Evolutionary conservation across 768 basidiomycete genomes (phyloP).

Genomic region (Hypholoma fasciculare): DNA sequence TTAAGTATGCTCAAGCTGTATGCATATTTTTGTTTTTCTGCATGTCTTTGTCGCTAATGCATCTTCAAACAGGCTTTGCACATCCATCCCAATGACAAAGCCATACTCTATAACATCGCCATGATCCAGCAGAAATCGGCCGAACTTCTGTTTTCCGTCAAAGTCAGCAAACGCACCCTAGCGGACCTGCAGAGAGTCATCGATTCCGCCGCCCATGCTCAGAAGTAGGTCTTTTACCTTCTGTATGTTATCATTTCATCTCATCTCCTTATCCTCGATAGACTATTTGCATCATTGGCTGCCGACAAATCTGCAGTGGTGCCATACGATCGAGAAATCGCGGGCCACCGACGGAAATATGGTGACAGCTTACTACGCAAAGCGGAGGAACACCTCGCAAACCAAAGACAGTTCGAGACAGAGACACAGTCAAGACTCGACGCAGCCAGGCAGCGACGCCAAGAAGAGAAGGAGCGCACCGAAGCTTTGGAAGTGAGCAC

Average conservation of each 20-base stretch:
- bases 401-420: slow-evolving; percentile 70
- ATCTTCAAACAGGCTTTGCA: slow-evolving; percentile 66
- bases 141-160: slow-evolving; percentile 79
- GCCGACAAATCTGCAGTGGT: slow-evolving; percentile 65
- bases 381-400: slow-evolving; percentile 74
- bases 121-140: slow-evolving; percentile 98
- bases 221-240: slow-evolving; percentile 54
- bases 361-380: slow-evolving; percentile 84
- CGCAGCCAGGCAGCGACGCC: slow-evolving; percentile 72
- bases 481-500: slow-evolving; percentile 65
- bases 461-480: slow-evolving; percentile 72
- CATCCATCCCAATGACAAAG: slow-evolving; percentile 85
- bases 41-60: background rate
- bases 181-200: slow-evolving; percentile 79
- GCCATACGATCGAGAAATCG: slow-evolving; percentile 85
- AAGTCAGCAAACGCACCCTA: slow-evolving; percentile 74
- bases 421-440: slow-evolving; percentile 75
- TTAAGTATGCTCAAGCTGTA: slow-evolving; percentile 82
- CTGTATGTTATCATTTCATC: background rate
- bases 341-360: slow-evolving; percentile 88
- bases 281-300: slow-evolving; percentile 83
- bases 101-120: slow-evolving; percentile 91
- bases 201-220: slow-evolving; percentile 81
- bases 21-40: slow-evolving; percentile 11
- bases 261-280: slow-evolving; percentile 24